phyloP scores from a whole-genome alignment of 345 rosid genomes.

The Mercurialis annua region DNA sequence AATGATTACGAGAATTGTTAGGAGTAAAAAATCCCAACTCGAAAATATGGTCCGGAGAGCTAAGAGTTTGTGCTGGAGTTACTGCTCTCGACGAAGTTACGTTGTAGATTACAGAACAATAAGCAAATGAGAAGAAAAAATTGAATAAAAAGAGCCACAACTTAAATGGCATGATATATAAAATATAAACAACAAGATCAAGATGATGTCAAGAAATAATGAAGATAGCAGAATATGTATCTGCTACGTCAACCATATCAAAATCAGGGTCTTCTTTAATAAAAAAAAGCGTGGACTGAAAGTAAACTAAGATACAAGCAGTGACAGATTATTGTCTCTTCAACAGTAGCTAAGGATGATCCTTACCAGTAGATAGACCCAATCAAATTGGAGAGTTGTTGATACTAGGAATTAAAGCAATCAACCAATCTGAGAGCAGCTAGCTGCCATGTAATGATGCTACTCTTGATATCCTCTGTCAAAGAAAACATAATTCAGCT shows the following conservation, averaged over 20 bases:
- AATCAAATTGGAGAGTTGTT: background rate
- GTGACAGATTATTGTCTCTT: background rate
- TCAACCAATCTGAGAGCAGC: background rate
- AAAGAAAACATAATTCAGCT: too few relatives aligned
- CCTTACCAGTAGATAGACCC: background rate
- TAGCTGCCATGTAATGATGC: background rate
- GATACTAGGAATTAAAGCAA: background rate
- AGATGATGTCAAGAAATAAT: background rate
- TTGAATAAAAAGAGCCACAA: background rate
- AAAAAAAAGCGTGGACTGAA: background rate
- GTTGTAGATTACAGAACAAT: constrained; percentile 4
- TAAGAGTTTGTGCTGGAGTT: background rate
- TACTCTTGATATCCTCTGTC: background rate
- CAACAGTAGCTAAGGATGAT: too few relatives aligned
- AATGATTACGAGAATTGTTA: background rate
- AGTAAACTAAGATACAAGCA: too few relatives aligned
- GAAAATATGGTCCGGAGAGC: background rate
- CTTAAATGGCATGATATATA: background rate
- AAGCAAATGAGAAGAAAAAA: background rate
- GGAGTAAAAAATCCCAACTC: constrained; percentile 15
- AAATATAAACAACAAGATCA: background rate
- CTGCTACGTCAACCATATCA: background rate
- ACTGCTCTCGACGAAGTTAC: constrained; percentile 6
- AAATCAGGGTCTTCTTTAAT: background rate
- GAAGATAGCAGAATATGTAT: background rate